These are phyloP conservation scores for Aspergillus steynii DNA, from an alignment of 495 filamentous ascomycete species.

Conservation along the genomic window DNA sequence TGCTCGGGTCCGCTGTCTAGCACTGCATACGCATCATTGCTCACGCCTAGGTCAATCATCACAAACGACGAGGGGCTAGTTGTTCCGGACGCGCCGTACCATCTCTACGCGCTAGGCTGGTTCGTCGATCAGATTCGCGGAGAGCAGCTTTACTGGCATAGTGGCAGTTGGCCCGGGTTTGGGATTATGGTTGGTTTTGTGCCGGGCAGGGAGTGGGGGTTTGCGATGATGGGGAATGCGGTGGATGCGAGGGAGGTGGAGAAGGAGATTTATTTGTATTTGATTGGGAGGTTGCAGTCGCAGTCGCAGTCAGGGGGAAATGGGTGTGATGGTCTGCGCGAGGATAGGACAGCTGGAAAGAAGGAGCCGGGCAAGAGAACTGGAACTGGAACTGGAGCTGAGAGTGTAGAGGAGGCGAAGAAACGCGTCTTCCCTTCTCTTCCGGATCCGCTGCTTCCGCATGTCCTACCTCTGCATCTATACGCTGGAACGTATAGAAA, in stretches of 20 bases:
- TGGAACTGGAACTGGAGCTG: not conserved
- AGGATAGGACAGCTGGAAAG: not conserved
- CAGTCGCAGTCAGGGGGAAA: slow-evolving; percentile 19
- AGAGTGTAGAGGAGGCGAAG: not conserved
- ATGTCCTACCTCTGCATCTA: slow-evolving; percentile 26
- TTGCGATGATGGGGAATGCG: slow-evolving; percentile 49
- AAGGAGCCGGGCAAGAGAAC: slow-evolving; percentile 16
- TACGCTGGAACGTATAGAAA: slow-evolving; percentile 46
- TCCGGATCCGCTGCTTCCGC: slow-evolving; percentile 23
- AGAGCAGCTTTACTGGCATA: slow-evolving; percentile 41
- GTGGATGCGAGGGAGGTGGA: slow-evolving; percentile 30
- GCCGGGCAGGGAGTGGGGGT: slow-evolving; percentile 44
- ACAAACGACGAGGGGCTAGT: slow-evolving; percentile 13
- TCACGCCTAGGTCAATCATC: slow-evolving; percentile 34
- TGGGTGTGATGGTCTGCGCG: no score
- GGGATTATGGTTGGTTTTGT: slow-evolving; percentile 46
- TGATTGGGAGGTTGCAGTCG: slow-evolving; percentile 41
- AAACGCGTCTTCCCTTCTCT: slow-evolving; percentile 27
- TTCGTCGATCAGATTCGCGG: slow-evolving; percentile 42
- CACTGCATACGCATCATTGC: slow-evolving; percentile 38
- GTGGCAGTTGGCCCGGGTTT: slow-evolving; percentile 47
- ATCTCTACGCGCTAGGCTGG: slow-evolving; percentile 50
- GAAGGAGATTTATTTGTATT: slow-evolving; percentile 32
- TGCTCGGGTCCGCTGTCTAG: slow-evolving; percentile 28
- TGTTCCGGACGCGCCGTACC: slow-evolving; percentile 15